Evolutionary conservation across 352 stramenopile species (phyloP).

Genomic region (Phytopythium montanum): DNA sequence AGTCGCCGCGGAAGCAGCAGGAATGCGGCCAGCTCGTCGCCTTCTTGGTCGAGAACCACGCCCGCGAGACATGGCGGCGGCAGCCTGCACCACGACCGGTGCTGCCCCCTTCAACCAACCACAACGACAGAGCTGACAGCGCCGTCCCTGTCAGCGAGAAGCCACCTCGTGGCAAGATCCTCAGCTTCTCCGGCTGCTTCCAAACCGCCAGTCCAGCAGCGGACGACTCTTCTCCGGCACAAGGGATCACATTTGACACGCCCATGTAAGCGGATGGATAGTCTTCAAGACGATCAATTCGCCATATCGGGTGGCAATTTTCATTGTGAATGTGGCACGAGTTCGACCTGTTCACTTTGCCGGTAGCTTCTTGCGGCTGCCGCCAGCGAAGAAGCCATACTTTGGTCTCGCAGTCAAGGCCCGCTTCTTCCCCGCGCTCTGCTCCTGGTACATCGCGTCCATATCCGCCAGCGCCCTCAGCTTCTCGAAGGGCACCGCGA

Average conservation of each 20-base stretch:
- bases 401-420: too few species aligned
- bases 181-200: conserved; percentile 33
- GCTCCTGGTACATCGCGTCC: too few species aligned
- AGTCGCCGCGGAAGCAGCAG: conserved; percentile 8
- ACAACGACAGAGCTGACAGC: neutral
- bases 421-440: too few species aligned
- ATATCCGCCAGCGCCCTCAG: too few species aligned
- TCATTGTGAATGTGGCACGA: too few species aligned
- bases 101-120: neutral
- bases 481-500: too few species aligned
- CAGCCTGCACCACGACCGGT: neutral
- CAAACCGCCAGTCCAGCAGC: conserved; percentile 7
- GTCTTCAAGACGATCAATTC: neutral
- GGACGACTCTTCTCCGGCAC: neutral
- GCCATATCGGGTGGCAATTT: too few species aligned
- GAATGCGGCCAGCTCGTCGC: conserved; percentile 30
- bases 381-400: too few species aligned
- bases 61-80: conserved; percentile 54
- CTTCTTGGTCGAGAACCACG: conserved; percentile 39
- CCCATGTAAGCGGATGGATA: neutral
- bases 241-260: neutral
- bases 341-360: too few species aligned
- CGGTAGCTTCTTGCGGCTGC: too few species aligned
- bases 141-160: neutral
- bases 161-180: neutral